Evolutionary conservation across 495 filamentous ascomycete species (phyloP).

Genomic region (Lichina pygmaea): DNA sequence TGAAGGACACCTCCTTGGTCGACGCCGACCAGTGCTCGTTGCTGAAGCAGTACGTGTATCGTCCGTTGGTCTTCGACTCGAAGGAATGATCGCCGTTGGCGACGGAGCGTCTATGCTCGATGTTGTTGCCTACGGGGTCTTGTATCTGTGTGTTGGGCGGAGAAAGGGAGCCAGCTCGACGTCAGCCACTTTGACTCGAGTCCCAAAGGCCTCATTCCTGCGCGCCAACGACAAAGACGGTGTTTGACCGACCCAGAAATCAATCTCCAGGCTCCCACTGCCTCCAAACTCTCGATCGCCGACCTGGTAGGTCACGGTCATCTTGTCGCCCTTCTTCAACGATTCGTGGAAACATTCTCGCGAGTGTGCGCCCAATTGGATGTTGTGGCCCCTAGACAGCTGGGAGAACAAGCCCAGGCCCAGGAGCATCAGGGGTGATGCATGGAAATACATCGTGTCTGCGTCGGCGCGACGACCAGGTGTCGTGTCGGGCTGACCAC

Average conservation of each 20-base stretch:
- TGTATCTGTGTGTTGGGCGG: conserved; percentile 34
- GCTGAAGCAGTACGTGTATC: conserved; percentile 92
- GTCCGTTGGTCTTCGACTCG: conserved; percentile 58
- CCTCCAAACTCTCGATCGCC: conserved; percentile 90
- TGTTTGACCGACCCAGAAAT: conserved; percentile 64
- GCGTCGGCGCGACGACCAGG: too few species aligned
- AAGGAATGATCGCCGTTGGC: conserved; percentile 88
- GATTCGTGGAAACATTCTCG: conserved; percentile 93
- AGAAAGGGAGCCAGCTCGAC: not conserved
- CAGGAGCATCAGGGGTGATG: conserved; percentile 28
- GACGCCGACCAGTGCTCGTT: conserved; percentile 85
- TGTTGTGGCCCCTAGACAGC: conserved; percentile 59
- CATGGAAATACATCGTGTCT: conserved; percentile 23
- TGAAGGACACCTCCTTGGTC: conserved; percentile 94
- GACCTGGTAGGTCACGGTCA: conserved; percentile 97
- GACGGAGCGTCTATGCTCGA: conserved; percentile 48
- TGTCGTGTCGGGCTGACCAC: too few species aligned
- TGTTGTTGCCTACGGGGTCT: conserved; percentile 45
- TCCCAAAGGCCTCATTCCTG: not conserved
- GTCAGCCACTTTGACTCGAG: not conserved
- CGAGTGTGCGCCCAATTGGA: conserved; percentile 71
- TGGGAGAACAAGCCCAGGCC: conserved; percentile 33
- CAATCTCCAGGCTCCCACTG: conserved; percentile 82
- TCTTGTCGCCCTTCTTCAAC: conserved; percentile 80
- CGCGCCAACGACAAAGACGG: not conserved